phyloP scores from a whole-genome alignment of 495 filamentous ascomycete species.

The Penicillium waksmanii region DNA sequence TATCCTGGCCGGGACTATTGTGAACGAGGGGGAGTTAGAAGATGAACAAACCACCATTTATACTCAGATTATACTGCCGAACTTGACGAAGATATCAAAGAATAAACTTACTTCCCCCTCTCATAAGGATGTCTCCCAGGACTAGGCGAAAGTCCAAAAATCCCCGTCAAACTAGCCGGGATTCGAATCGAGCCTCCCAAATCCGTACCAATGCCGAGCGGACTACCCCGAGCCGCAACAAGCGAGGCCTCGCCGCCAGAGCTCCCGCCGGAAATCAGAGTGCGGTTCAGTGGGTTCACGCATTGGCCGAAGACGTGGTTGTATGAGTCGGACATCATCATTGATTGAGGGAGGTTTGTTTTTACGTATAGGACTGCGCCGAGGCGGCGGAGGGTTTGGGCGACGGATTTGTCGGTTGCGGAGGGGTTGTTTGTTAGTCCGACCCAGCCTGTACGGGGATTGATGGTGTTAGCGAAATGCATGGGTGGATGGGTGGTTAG shows the following conservation, averaged over 20 bases:
- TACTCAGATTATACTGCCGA: too few relatives aligned
- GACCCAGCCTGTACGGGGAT: conserved; percentile 36
- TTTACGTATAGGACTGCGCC: conserved; percentile 64
- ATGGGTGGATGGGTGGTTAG: not conserved
- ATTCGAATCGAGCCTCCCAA: conserved; percentile 69
- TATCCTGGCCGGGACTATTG: conserved; percentile 34
- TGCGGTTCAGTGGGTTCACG: conserved; percentile 59
- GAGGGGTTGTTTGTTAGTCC: conserved; percentile 40
- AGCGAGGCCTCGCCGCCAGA: conserved; percentile 70
- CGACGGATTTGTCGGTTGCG: conserved; percentile 32
- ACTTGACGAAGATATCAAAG: too few relatives aligned
- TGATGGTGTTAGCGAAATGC: not conserved
- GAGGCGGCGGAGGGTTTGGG: conserved; percentile 34
- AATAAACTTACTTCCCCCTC: conserved; percentile 44
- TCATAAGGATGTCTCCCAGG: conserved; percentile 58
- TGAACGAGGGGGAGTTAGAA: not conserved
- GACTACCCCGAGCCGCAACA: conserved; percentile 59
- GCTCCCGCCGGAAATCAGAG: conserved; percentile 62
- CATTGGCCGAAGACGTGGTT: conserved; percentile 54
- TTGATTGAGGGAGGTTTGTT: conserved; percentile 61
- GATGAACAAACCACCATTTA: too few relatives aligned
- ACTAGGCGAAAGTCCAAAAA: conserved; percentile 70
- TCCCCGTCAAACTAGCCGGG: conserved; percentile 65
- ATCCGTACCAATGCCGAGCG: conserved; percentile 70
- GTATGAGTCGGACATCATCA: conserved; percentile 62